Evolutionary conservation across 768 basidiomycete genomes (phyloP), one percentile per base, ranked within the genome.

Genomic region (Gelatoporia subvermispora): DNA sequence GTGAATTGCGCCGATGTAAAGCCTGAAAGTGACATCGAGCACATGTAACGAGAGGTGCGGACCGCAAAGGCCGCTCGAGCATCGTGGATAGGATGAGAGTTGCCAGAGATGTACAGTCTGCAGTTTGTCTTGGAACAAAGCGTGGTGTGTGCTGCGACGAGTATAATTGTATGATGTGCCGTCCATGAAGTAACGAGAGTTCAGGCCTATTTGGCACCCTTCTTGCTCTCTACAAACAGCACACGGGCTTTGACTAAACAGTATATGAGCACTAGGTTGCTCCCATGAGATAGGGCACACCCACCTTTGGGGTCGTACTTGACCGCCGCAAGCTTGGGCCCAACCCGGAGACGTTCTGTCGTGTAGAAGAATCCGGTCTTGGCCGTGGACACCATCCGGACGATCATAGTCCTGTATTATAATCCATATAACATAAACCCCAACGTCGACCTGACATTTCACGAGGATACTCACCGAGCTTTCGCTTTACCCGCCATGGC

Each of bases 341-440:
- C 85, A 60, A 77, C 66, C 10, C 93, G 77, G 36, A 84, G 69
- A 18, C 93, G 78, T 53, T 84, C 78, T 2, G 87, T 87, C 18
- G 89, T 90, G 68, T 94, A 95, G 66, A 93, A 93, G 71, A 78
- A 92, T 10, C 93, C 92, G 1, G 92, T 94, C 67, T 90, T 85
- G 0, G 93, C 93, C 0, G 91, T 91, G 13, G 93, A 94, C 50
- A 94, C 82, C 56, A 95, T 76, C 41, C 90, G 87, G 45, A 94
- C 83, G 47, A 95, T 84, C 47, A 94, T 65, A 2, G 88, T 91
- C 63, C 92, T 93, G 21, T 21, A 48, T 23, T 4, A 7, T 10
- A n/a, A n/a, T n/a, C n/a, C n/a, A n/a, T n/a, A n/a, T n/a, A n/a
- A n/a, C n/a, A n/a, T n/a, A n/a, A n/a, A n/a, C n/a, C n/a, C n/a